These are phyloP conservation scores for Talaromyces sp. DNA, from an alignment of 2,329 filamentous ascomycete species.

Conservation along the genomic window DNA sequence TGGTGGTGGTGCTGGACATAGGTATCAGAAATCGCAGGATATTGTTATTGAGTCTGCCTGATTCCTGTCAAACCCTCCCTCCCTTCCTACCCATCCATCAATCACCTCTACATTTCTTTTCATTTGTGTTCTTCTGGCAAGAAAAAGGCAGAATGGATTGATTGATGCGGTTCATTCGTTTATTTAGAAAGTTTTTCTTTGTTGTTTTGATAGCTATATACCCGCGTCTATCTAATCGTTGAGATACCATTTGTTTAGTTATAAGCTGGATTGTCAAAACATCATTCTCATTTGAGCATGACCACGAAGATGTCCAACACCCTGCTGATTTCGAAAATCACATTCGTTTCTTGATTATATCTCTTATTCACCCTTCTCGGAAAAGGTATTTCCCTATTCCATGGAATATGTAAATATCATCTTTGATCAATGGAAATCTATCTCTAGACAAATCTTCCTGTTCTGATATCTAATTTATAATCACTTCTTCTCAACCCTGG, in stretches of 20 bases:
- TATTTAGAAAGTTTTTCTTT: not conserved
- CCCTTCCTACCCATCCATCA: no score
- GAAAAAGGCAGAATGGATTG: no score
- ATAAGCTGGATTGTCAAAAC: not conserved
- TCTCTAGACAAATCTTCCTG: not conserved
- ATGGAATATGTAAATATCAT: not conserved
- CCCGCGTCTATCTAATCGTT: not conserved
- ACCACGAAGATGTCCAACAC: not conserved
- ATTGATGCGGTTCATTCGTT: not conserved
- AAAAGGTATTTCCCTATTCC: not conserved
- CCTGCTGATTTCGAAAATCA: not conserved
- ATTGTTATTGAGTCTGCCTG: constrained; percentile 27
- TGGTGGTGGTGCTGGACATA: constrained; percentile 20
- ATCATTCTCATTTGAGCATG: not conserved
- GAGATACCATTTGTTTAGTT: constrained; percentile 8
- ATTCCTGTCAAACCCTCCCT: no score
- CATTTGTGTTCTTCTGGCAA: not conserved
- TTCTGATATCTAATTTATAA: not conserved
- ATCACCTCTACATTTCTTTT: not conserved
- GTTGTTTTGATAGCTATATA: not conserved
- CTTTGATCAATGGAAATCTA: not conserved
- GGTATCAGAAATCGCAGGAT: constrained; percentile 29
- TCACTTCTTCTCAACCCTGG: constrained; percentile 6
- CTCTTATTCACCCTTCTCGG: not conserved
- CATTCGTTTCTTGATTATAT: not conserved